Evolutionary conservation across 2,329 filamentous ascomycete genomes (phyloP), one percentile per base, ranked within the genome.

Genomic region (Aaosphaeria pasadenensis): DNA sequence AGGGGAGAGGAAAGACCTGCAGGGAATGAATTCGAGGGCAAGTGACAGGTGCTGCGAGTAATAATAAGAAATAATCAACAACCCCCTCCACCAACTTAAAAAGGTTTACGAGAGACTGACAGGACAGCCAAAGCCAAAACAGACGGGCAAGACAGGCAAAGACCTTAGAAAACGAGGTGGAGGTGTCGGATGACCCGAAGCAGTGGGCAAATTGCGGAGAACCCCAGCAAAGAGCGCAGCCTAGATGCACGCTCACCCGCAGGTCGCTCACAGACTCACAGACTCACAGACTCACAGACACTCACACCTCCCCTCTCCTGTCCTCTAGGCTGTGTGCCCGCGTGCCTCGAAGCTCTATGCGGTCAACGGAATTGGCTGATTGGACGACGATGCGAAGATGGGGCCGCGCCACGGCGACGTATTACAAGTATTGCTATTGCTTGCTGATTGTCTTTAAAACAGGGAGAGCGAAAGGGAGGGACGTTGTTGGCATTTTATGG

Each of bases 201-300:
- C 54, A 53, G 50, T 57, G 62, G 62, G 53, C 59, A 57, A 57
- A 54, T 59, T 62, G 63, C 63, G 63, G 63, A 65, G 59, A 55
- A 59, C 53, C 59, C 52, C 47, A 49, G 40, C 43, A 17, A 6
- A 28, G 43, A 32, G 30, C 11, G 44, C 49, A 50, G 46, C 58
- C 57, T 53, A 55, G 58, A 55, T 41, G 53, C 53, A 55, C 48
- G 52, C 47, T 40, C 49, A 7, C 39, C 41, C 41, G 24, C 28
- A 30, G 41, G 11, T 11, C 39, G 24, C 39, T 17, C 39, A 9
- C 33, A 36, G 33, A 36, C 33, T 9, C 33, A 36, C n/a, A 36
- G 33, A 36, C 33, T 9, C 33, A 36, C n/a, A 43, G 48, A 49
- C 45, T 57, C 56, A 55, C 53, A 55, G 58, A 54, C 40, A 51